Percentiles rank a stretch among this genome's conserved stretches.
Evolutionary conservation across 2,329 filamentous ascomycete species (phyloP).

Genomic region (Stromatinia cepivora): DNA sequence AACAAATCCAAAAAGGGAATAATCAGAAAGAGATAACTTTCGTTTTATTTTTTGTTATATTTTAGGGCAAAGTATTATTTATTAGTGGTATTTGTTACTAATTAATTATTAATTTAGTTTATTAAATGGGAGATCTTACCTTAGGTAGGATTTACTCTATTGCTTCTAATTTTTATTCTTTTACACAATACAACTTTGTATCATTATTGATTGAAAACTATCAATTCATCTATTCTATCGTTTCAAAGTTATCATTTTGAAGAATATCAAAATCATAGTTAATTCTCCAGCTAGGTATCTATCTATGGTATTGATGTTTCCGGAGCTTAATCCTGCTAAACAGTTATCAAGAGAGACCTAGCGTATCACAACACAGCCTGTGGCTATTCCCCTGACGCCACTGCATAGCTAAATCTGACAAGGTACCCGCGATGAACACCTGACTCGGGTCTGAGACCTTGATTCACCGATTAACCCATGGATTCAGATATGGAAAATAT

Average conservation of each 20-base stretch:
- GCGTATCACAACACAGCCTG: constrained; percentile 3
- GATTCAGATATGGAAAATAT: not conserved
- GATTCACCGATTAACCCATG: not conserved
- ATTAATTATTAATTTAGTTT: too few relatives aligned
- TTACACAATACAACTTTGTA: too few relatives aligned
- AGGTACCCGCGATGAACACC: constrained; percentile 13
- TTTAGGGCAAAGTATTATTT: too few relatives aligned
- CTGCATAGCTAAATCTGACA: constrained; percentile 4
- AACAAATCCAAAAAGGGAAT: too few relatives aligned
- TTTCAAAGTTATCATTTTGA: not conserved
- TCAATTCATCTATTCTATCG: not conserved
- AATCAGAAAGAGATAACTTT: too few relatives aligned
- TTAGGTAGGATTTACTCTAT: too few relatives aligned
- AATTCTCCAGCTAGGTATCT: not conserved
- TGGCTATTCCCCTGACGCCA: constrained; percentile 8
- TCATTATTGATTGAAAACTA: not conserved
- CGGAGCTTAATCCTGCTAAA: not conserved
- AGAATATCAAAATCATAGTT: not conserved
- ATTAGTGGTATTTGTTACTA: too few relatives aligned
- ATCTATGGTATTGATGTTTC: not conserved
- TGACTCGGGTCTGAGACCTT: constrained; percentile 13
- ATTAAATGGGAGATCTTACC: too few relatives aligned
- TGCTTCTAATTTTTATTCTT: too few relatives aligned
- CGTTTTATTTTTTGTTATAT: too few relatives aligned
- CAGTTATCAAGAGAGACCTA: not conserved